Conservation (phyloP, 805 yeast species). For the Peterozyma xylosa region DNA sequence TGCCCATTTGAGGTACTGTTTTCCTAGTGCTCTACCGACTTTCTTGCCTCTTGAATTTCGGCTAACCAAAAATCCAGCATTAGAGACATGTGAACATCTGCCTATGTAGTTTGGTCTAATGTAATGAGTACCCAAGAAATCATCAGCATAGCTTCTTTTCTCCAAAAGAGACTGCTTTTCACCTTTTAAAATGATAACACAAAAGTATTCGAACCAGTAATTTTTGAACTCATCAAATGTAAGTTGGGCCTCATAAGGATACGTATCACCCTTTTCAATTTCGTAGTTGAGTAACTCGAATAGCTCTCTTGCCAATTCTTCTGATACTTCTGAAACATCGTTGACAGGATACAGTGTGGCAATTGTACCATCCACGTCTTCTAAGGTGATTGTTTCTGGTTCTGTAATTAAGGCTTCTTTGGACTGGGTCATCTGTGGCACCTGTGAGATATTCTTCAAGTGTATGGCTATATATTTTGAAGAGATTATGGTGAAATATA, state of each 20-base stretch:
- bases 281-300: slow-evolving; percentile 52
- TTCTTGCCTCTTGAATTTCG: slow-evolving; percentile 46
- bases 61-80: slow-evolving; percentile 78
- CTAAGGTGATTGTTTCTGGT: slow-evolving; percentile 30
- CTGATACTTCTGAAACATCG: slow-evolving; percentile 40
- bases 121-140: slow-evolving; percentile 66
- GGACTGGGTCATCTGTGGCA: slow-evolving; percentile 6
- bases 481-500: too few species aligned
- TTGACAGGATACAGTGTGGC: slow-evolving; percentile 63
- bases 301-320: slow-evolving; percentile 35
- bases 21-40: slow-evolving; percentile 66
- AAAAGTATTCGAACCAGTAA: slow-evolving; percentile 64
- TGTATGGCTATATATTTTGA: too few species aligned
- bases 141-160: slow-evolving; percentile 23
- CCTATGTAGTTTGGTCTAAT: slow-evolving; percentile 85
- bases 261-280: slow-evolving; percentile 67
- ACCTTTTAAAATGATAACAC: slow-evolving; percentile 52
- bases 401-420: slow-evolving; percentile 22
- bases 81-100: slow-evolving; percentile 79
- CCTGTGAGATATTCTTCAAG: too few species aligned
- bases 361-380: slow-evolving; percentile 27
- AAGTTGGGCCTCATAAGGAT: slow-evolving; percentile 47
- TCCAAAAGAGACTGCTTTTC: slow-evolving; percentile 13
- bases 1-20: slow-evolving; percentile 61
- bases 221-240: slow-evolving; percentile 42